Evolutionary conservation across 2,329 filamentous ascomycete species (phyloP), one percentile per base, ranked within the genome.

Genomic region (Diaporthe ampelina): DNA sequence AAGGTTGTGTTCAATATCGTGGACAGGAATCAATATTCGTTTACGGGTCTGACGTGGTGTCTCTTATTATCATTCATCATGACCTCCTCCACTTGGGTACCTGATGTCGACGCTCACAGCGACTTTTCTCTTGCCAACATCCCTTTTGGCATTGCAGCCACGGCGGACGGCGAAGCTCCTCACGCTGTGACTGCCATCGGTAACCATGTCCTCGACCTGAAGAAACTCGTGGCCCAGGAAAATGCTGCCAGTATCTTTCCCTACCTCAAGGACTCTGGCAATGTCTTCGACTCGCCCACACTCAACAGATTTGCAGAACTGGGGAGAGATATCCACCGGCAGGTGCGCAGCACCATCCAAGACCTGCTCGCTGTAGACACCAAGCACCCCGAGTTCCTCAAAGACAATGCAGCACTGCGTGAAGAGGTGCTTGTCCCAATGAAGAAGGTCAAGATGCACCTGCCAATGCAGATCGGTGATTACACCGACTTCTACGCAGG

Each of bases 401-500:
- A 90, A 79, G 87, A 91, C 73, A 93, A 95, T 79, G 80, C 82
- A 2, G 78, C 82, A 0, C 83, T 94, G 24, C 89, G 90, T 74
- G 84, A 89, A 73, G 84, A 87, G 70, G 90, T 88, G 0, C 82
- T 96, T 17, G 76, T 95, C 4, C 89, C 88, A 0, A 87, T 91
- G 63, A 85, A 86, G 6, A 84, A 90, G 26, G 89, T 92, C 65
- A 89, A 86, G 76, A 91, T 89, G 80, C 93, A 95, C 79, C 80
- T 96, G 10, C 94, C 94, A 2, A 91, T 97, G 90, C 86, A 88
- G 72, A 94, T 96, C 78, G 93, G 93, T 35, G 94, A 96, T 81
- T 97, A 96, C 82, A 94, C 94, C 1, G 94, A 97, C 82, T 97
- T 97, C 85, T 97, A 94, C 80, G 94, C 93, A 13, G 94, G 94